phyloP scores from a whole-genome alignment of 495 filamentous ascomycete species.

The Mytilinidion resinicola region DNA sequence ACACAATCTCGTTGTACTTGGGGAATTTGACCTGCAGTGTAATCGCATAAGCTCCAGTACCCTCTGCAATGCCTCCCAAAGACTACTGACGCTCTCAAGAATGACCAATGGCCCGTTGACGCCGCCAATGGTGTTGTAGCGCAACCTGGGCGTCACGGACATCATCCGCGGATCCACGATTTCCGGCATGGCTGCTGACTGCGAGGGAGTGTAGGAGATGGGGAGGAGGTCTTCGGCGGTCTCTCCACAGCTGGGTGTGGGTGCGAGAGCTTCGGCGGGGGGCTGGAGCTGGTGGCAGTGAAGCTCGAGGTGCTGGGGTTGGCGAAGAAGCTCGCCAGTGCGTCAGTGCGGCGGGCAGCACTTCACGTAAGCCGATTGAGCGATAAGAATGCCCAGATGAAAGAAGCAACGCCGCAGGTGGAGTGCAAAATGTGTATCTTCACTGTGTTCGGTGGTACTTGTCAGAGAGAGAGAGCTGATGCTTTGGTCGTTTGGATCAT shows the following conservation, averaged over 20 bases:
- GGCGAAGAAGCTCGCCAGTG: neutral
- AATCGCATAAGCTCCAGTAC: conserved; percentile 17
- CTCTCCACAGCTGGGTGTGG: neutral
- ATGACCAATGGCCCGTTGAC: conserved; percentile 97
- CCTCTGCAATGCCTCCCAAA: neutral
- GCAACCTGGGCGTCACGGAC: conserved; percentile 73
- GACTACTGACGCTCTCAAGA: conserved; percentile 69
- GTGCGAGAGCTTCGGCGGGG: neutral
- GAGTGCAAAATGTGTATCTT: too few relatives aligned
- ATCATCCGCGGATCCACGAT: conserved; percentile 72
- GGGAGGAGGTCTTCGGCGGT: too few relatives aligned
- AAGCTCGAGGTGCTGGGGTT: neutral
- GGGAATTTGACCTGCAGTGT: conserved; percentile 82
- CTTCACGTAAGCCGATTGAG: conserved; percentile 1
- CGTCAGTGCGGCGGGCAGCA: conserved; percentile 3
- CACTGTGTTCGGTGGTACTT: too few relatives aligned
- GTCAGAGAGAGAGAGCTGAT: too few relatives aligned
- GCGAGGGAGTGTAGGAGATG: too few relatives aligned
- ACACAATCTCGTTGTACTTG: conserved; percentile 95
- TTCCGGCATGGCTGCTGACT: conserved; percentile 34
- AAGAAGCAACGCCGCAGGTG: neutral
- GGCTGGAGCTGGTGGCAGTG: neutral
- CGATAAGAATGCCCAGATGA: neutral
- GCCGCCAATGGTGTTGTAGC: conserved; percentile 97
- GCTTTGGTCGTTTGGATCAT: too few relatives aligned